phyloP scores from a whole-genome alignment of 495 filamentous ascomycete genomes.

The Xylaria bambusicola region DNA sequence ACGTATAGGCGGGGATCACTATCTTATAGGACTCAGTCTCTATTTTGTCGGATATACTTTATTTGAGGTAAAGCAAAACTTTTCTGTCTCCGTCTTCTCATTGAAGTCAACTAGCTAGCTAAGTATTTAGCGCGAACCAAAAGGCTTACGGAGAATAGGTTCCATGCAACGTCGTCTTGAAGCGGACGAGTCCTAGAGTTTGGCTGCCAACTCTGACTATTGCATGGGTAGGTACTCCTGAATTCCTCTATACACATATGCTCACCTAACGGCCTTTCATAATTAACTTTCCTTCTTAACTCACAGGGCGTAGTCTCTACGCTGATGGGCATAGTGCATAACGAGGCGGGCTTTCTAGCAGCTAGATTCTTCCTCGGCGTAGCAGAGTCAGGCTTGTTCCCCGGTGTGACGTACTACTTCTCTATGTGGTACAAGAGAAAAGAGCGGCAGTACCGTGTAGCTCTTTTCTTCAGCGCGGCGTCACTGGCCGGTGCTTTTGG shows the following conservation, averaged over 20 bases:
- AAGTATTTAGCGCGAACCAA: too few species aligned
- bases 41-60: constrained; percentile 79
- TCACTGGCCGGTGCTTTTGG: constrained; percentile 80
- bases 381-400: constrained; percentile 63
- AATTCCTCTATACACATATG: too few species aligned
- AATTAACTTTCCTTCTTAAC: neutral
- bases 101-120: too few species aligned
- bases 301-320: constrained; percentile 69
- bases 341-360: constrained; percentile 63
- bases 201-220: constrained; percentile 53
- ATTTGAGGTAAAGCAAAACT: constrained; percentile 49
- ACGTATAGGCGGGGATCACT: constrained; percentile 61
- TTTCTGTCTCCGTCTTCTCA: too few species aligned
- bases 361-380: constrained; percentile 64
- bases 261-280: too few species aligned
- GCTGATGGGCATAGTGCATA: constrained; percentile 67
- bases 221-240: constrained; percentile 29
- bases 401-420: constrained; percentile 80
- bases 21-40: constrained; percentile 68
- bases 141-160: constrained; percentile 40
- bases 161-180: constrained; percentile 74
- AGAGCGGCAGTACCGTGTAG: constrained; percentile 70
- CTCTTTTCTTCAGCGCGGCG: constrained; percentile 74
- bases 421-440: constrained; percentile 81
- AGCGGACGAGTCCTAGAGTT: constrained; percentile 64